A percentile compares a stretch with the other conserved stretches of the same genome.
Conservation (phyloP, 2,329 filamentous ascomycete species). For the Pseudocercospora fuligena region DNA sequence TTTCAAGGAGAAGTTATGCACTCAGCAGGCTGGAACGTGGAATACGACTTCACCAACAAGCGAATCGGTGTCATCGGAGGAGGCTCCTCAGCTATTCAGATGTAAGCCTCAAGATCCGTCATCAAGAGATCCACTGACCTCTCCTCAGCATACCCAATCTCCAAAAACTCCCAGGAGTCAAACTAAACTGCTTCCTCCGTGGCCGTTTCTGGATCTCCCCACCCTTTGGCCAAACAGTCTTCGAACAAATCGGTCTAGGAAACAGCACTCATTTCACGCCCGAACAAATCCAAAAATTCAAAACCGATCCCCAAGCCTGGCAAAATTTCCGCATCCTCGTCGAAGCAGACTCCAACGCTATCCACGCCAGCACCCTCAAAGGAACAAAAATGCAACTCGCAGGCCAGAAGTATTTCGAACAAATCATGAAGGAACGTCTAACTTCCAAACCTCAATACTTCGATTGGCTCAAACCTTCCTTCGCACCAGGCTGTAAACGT, state of each 20-base stretch:
- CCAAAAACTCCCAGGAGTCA: conserved; percentile 41
- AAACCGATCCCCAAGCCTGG: conserved; percentile 63
- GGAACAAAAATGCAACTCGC: conserved; percentile 45
- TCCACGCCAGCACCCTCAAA: conserved; percentile 46
- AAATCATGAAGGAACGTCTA: conserved; percentile 49
- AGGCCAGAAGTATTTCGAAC: conserved; percentile 45
- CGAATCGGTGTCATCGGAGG: conserved; percentile 48
- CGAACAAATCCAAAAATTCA: conserved; percentile 62
- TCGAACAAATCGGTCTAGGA: conserved; percentile 43
- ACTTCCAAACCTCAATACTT: conserved; percentile 46
- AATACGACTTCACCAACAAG: conserved; percentile 40
- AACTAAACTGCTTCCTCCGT: conserved; percentile 66
- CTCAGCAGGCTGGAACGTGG: conserved; percentile 44
- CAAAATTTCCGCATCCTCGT: conserved; percentile 50
- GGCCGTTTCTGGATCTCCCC: conserved; percentile 69
- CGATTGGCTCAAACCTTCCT: conserved; percentile 48
- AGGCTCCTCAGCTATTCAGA: conserved; percentile 49
- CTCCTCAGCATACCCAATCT: conserved; percentile 41
- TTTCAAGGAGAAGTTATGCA: conserved; percentile 47
- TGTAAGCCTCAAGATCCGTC: conserved; percentile 20
- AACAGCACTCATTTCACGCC: conserved; percentile 59
- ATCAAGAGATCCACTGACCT: neutral
- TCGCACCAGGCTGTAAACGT: conserved; percentile 52
- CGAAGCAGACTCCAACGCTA: conserved; percentile 64
- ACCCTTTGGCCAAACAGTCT: conserved; percentile 51